Conservation (phyloP, 148 eudicot genomes). For the Chenopodium formosanum region DNA sequence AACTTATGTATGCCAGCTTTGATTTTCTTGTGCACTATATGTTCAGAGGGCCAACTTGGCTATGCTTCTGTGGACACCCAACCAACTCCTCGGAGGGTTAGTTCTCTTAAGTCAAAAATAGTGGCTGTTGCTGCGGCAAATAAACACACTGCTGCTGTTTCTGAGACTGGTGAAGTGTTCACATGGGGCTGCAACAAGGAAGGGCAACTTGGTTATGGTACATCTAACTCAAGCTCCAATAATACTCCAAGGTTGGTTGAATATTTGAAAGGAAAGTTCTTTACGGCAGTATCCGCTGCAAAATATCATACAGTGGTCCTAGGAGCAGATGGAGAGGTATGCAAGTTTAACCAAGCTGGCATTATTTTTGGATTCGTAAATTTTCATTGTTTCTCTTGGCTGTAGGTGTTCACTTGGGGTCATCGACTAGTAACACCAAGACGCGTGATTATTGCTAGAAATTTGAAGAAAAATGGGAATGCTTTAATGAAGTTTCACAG, state of each 20-base stretch:
- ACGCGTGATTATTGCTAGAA: conserved; percentile 74
- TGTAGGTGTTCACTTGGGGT: conserved; percentile 98
- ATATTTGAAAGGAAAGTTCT: conserved; percentile 79
- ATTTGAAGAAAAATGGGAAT: conserved; percentile 68
- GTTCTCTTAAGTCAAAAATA: conserved; percentile 73
- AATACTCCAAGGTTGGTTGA: conserved; percentile 88
- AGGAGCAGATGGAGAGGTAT: conserved; percentile 97
- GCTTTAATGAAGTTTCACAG: conserved; percentile 72
- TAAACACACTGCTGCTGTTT: conserved; percentile 91
- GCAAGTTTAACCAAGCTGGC: conserved; percentile 11
- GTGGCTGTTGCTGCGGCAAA: conserved; percentile 96
- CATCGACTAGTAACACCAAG: conserved; percentile 96
- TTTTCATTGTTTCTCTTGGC: conserved; percentile 19
- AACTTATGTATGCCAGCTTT: not conserved
- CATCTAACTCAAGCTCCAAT: conserved; percentile 95
- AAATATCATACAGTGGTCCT: conserved; percentile 89
- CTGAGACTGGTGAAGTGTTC: conserved; percentile 87
- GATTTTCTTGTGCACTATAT: conserved; percentile 9
- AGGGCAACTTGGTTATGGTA: conserved; percentile 99
- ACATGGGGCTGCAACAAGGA: conserved; percentile 99
- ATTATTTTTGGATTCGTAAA: not conserved
- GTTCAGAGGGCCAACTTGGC: conserved; percentile 98
- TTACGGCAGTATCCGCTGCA: conserved; percentile 69
- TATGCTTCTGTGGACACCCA: conserved; percentile 96
- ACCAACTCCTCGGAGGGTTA: conserved; percentile 94